Base-by-base conservation (phyloP, 345 rosid species). In the Limnanthes douglasii region DNA sequence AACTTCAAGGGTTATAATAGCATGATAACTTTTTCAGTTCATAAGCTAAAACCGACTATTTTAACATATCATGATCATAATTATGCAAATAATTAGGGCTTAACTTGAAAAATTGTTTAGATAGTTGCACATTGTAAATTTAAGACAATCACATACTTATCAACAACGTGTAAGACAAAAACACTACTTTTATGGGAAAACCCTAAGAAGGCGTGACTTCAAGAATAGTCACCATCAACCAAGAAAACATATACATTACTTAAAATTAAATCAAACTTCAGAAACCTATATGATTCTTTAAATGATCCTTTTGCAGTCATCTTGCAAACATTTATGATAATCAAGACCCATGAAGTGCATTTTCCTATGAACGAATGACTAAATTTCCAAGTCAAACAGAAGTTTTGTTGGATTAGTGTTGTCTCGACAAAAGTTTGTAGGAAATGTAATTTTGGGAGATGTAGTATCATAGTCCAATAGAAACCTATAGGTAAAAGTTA, bases 361-460 rank as follows among this genome's bases (percentile, higher is more conserved):
- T 53, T 60, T 84, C 98, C 94, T 73, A 66, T 26, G 98, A 80
- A 67, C 59, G 73, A 44, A 90, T 84, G 50, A 84, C 60, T 62
- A 90, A 60, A 65, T 90, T 80, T 53, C 98, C 72, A 90, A 56
- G 68, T 90, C 98, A 41, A 90, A 73, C 60, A 90, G 62, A 54
- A 90, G 94, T 61, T 84, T 80, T 45, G 98, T 74, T 41, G 94
- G 51, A 66, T 68, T 69, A 36, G 29, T 50, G 46, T 54, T 56
- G 54, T 90, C 76, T 10, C 86, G 94, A 51, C 51, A 45, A 69
- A 90, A 90, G 31, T 72, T 84, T 2, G 95, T 90, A 28, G 98
- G 98, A 62, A 90, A 84, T 28, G 84, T 90, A 45, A 90, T 77
- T 76, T 90, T 90, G 38, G 98, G 98, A 50, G 94, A 95, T 21